These are phyloP conservation scores for Yamadazyma trypodendri DNA, from an alignment of 1,139 yeast species.

Conservation along the genomic window DNA sequence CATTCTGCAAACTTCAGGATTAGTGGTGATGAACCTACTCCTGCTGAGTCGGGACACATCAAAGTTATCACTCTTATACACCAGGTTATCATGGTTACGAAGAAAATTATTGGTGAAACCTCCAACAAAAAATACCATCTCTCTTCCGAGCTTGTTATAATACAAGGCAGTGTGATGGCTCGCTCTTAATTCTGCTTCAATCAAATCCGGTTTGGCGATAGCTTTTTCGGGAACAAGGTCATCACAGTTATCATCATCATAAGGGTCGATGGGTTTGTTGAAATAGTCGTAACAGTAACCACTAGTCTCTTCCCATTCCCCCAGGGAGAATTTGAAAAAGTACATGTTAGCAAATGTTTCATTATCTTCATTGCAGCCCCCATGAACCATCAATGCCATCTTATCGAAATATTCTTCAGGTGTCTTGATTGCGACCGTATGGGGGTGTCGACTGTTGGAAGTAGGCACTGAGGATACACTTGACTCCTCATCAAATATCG, in stretches of 20 bases:
- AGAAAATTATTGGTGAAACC: slow-evolving; percentile 41
- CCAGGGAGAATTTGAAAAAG: slow-evolving; percentile 32
- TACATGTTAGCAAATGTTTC: slow-evolving; percentile 35
- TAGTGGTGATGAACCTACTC: slow-evolving; percentile 29
- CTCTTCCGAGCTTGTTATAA: slow-evolving; percentile 34
- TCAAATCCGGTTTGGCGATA: slow-evolving; percentile 26
- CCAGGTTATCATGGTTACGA: slow-evolving; percentile 29
- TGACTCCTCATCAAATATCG: slow-evolving; percentile 15
- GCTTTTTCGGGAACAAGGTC: slow-evolving; percentile 23
- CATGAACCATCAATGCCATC: slow-evolving; percentile 39
- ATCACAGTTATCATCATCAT: slow-evolving; percentile 28
- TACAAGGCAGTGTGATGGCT: slow-evolving; percentile 44
- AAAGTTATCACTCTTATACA: slow-evolving; percentile 32
- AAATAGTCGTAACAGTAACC: slow-evolving; percentile 42
- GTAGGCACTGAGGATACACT: slow-evolving; percentile 22
- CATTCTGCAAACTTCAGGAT: slow-evolving; percentile 32
- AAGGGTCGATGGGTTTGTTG: slow-evolving; percentile 24
- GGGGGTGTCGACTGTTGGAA: slow-evolving; percentile 12
- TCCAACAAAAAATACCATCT: slow-evolving; percentile 41
- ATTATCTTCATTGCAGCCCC: slow-evolving; percentile 37
- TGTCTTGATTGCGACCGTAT: slow-evolving; percentile 7
- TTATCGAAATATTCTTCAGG: slow-evolving; percentile 25
- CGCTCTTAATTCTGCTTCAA: slow-evolving; percentile 44
- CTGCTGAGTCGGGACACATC: slow-evolving; percentile 37
- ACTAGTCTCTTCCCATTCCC: slow-evolving; percentile 33